phyloP scores from a whole-genome alignment of 129 eudicot species.

The Centella asiatica region DNA sequence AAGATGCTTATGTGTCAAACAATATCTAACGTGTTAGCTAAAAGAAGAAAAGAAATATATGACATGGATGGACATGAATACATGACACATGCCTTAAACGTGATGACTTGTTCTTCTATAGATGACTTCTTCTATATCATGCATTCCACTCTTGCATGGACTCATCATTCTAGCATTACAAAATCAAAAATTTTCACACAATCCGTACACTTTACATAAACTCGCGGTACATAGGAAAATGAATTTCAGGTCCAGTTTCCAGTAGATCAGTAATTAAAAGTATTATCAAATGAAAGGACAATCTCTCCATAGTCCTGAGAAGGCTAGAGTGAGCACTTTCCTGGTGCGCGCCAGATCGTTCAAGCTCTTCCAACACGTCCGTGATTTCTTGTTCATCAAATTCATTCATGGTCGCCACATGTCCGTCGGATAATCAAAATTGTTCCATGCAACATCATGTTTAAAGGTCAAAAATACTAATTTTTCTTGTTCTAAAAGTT shows the following conservation, averaged over 20 bases:
- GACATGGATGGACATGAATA: too few relatives aligned
- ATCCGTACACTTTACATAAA: conserved; percentile 45
- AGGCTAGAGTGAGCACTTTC: conserved; percentile 63
- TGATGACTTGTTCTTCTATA: too few relatives aligned
- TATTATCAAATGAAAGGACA: conserved; percentile 32
- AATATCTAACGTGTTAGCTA: too few relatives aligned
- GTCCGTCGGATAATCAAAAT: conserved; percentile 71
- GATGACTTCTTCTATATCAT: too few relatives aligned
- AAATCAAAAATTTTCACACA: conserved; percentile 66
- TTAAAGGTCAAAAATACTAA: conserved; percentile 29
- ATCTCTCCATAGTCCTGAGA: conserved; percentile 83
- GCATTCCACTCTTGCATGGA: conserved; percentile 66
- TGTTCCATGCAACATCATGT: conserved; percentile 52
- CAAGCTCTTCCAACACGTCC: conserved; percentile 57
- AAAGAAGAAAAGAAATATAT: too few relatives aligned
- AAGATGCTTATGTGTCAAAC: too few relatives aligned
- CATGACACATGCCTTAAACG: too few relatives aligned
- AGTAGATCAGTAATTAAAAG: conserved; percentile 46
- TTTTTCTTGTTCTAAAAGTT: conserved; percentile 69
- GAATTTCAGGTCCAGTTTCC: conserved; percentile 71
- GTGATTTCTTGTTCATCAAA: conserved; percentile 36
- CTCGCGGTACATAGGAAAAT: conserved; percentile 62
- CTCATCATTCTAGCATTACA: conserved; percentile 29
- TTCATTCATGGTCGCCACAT: conserved; percentile 94
- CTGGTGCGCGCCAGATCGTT: conserved; percentile 67